Evolutionary conservation across 345 rosid genomes (phyloP).

Genomic region (Gossypium thurberi): DNA sequence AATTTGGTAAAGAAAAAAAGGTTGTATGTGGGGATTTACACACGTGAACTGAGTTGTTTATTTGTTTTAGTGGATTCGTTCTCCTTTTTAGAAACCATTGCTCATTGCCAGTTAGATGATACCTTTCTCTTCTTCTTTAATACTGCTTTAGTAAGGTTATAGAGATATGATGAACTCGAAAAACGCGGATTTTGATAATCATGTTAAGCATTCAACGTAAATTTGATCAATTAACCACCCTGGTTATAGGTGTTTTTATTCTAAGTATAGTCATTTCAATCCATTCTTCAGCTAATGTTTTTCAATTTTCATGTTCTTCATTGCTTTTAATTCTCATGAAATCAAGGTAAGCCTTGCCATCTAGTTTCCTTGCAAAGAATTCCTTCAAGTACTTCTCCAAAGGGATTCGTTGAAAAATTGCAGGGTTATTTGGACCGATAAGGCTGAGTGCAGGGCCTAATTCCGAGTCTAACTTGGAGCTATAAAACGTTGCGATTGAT

Average conservation of each 20-base stretch:
- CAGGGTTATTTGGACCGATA: neutral
- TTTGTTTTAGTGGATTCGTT: neutral
- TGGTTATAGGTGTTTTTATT: neutral
- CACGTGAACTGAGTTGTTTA: neutral
- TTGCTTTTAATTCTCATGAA: conserved; percentile 11
- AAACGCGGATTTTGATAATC: too few relatives aligned
- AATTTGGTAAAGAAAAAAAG: neutral
- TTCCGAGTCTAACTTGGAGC: conserved; percentile 16
- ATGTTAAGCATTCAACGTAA: neutral
- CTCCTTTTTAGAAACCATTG: neutral
- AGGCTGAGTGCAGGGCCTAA: conserved; percentile 26
- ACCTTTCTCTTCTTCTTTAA: too few relatives aligned
- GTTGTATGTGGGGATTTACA: neutral
- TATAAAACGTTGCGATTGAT: conserved; percentile 22
- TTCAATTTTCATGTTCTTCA: neutral
- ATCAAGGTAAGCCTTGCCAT: conserved; percentile 26
- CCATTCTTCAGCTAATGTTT: neutral
- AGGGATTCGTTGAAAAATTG: conserved; percentile 13
- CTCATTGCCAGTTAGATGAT: neutral
- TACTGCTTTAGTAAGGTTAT: too few relatives aligned
- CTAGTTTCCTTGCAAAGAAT: conserved; percentile 20
- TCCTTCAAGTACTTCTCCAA: conserved; percentile 26
- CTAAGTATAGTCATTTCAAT: neutral
- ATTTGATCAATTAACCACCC: neutral
- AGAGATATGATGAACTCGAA: neutral